A percentile compares a stretch with the other conserved stretches of the same genome.
phyloP scores from a whole-genome alignment of 345 rosid genomes.

The Camelina neglecta region DNA sequence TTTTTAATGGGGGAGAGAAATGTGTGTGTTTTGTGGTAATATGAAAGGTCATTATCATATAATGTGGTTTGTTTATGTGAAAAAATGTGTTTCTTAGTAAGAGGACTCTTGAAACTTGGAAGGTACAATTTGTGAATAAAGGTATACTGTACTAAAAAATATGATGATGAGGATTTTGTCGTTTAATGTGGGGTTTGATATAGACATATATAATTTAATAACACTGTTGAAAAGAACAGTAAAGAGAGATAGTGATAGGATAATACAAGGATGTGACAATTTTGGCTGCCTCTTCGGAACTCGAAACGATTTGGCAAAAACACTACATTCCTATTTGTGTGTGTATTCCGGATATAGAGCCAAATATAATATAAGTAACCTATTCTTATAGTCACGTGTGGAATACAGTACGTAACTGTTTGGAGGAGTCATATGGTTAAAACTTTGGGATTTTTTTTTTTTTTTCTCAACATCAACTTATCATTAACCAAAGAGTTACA shows the following conservation, averaged over 20 bases:
- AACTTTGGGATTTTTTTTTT: not conserved
- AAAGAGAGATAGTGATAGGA: conserved; percentile 39
- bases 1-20: too few relatives aligned
- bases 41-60: not conserved
- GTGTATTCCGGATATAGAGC: not conserved
- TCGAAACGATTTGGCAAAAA: conserved; percentile 29
- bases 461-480: too few relatives aligned
- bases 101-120: conserved; percentile 28
- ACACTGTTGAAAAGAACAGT: conserved; percentile 27
- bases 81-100: conserved; percentile 2
- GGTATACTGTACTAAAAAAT: not conserved
- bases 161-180: conserved; percentile 20
- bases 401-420: conserved; percentile 17
- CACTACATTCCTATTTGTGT: conserved; percentile 25
- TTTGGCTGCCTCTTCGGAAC: conserved; percentile 45
- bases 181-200: not conserved
- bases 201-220: not conserved
- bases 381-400: conserved; percentile 30
- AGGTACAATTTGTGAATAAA: conserved; percentile 19
- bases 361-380: not conserved
- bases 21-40: not conserved
- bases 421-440: not conserved
- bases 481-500: too few relatives aligned
- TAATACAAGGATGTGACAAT: conserved; percentile 16
- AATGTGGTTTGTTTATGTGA: conserved; percentile 1